Evolutionary conservation across 225 moss, liverwort and hornwort genomes (phyloP).

Genomic region (Lunularia cruciata): DNA sequence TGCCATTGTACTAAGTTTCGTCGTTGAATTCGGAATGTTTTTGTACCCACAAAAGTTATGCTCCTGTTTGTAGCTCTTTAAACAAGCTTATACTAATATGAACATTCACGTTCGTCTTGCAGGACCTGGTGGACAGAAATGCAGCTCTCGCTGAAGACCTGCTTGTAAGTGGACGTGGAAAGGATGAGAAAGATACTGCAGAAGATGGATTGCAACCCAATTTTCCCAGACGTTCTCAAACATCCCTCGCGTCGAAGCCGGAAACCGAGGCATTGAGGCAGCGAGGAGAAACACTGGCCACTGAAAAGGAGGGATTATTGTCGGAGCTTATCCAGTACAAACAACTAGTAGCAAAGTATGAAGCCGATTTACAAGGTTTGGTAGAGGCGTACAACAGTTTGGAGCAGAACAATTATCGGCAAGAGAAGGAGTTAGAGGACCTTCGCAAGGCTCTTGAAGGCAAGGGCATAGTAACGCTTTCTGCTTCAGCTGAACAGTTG

Average conservation of each 20-base stretch:
- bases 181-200: slow-evolving; percentile 36
- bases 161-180: slow-evolving; percentile 43
- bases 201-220: slow-evolving; percentile 44
- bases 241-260: slow-evolving; percentile 50
- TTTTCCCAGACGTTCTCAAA: slow-evolving; percentile 47
- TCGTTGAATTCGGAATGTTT: too few relatives aligned
- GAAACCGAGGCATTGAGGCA: slow-evolving; percentile 70
- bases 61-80: neutral
- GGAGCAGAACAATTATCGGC: slow-evolving; percentile 72
- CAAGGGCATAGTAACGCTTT: slow-evolving; percentile 39
- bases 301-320: slow-evolving; percentile 58
- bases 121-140: slow-evolving; percentile 75
- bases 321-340: slow-evolving; percentile 56
- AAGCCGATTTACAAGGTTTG: slow-evolving; percentile 73
- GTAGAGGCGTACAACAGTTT: slow-evolving; percentile 86
- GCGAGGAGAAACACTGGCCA: slow-evolving; percentile 54
- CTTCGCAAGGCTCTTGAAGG: slow-evolving; percentile 51
- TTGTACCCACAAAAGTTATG: too few relatives aligned
- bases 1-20: too few relatives aligned
- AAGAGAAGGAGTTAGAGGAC: slow-evolving; percentile 64
- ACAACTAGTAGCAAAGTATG: slow-evolving; percentile 60
- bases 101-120: slow-evolving; percentile 2
- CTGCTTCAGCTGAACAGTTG: slow-evolving; percentile 48
- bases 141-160: slow-evolving; percentile 73
- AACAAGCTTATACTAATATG: too few relatives aligned